Evolutionary conservation across 805 yeast species (phyloP), one percentile per base, ranked within the genome.

Genomic region (Lachancea lanzarotensis): DNA sequence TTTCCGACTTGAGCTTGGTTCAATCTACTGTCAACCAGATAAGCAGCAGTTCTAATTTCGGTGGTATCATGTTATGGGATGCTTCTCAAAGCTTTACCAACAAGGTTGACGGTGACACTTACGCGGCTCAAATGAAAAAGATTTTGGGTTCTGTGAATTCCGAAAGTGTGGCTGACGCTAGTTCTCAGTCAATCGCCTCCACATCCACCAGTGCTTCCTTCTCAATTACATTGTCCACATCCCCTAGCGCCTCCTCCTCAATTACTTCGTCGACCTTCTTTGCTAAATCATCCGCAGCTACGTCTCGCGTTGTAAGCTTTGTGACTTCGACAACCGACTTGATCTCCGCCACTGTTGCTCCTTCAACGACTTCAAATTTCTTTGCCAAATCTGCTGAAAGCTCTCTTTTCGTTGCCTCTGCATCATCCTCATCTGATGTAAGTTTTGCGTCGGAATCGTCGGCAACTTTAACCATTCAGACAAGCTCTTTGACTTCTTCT

Each of bases 31-130:
- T 89, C 53, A 83, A 83, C 18, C 84, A 89, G 29, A 76, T 90
- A 53, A 85, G 88, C 13, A 71, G 82, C 9, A 78, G 78, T 51
- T 76, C 76, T 16, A 73, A 74, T 55, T 84, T 89, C 59, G 96
- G 95, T 42, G 98, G 98, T 51, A 74, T 90, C 57, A 78, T 83
- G 74, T 68, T 89, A 49, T 90, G 98, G 97, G 95, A 88, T 65
- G 95, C 95, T 12, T 80, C 89, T 35, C 84, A 82, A 56, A 90
- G 81, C 35, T 63, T 70, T 47, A 72, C 76, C 51, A 69, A 72
- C 43, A 55, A 60, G 39, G 69, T 70, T 31, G 69, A 69, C 47
- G 82, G 76, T 31, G 56, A 51, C 20, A 50, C 72, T 12, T 76
- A 72, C 49, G 73, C 72, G 12, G 60, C 57, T 27, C 68, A 65